A percentile compares a stretch with the other conserved stretches of the same genome.
These are phyloP conservation scores for Phaeophleospora eucalypticola DNA, from an alignment of 2,329 filamentous ascomycete species.

Conservation along the genomic window DNA sequence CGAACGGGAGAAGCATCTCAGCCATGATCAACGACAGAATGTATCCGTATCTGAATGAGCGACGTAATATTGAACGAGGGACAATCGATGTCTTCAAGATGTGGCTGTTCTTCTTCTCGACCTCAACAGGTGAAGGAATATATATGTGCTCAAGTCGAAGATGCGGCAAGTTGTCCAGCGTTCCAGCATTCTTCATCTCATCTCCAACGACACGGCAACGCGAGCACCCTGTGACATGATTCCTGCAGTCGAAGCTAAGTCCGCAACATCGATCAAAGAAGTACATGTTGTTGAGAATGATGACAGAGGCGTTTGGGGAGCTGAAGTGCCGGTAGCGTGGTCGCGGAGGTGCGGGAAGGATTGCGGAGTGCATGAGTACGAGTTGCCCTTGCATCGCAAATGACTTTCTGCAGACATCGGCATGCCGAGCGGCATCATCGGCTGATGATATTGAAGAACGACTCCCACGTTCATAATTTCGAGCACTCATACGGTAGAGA, in stretches of 20 bases:
- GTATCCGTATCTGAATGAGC: background rate
- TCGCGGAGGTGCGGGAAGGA: slow-evolving; percentile 3
- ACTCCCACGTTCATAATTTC: too few relatives aligned
- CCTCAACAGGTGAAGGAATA: background rate
- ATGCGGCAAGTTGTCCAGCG: background rate
- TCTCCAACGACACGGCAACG: background rate
- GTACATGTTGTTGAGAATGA: background rate
- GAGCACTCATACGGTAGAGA: too few relatives aligned
- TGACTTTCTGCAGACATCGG: slow-evolving; percentile 1
- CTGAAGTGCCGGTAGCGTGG: slow-evolving; percentile 1
- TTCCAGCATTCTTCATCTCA: background rate
- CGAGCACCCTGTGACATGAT: slow-evolving; percentile 3
- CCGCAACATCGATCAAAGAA: background rate
- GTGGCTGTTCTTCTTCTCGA: background rate
- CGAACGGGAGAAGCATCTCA: slow-evolving; percentile 3
- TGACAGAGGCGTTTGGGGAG: background rate
- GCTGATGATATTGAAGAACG: too few relatives aligned
- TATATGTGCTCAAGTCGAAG: background rate
- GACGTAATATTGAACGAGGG: background rate
- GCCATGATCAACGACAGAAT: slow-evolving; percentile 1
- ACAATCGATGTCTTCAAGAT: slow-evolving; percentile 3
- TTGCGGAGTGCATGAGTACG: slow-evolving; percentile 5
- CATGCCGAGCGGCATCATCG: slow-evolving; percentile 2
- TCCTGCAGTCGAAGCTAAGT: background rate
- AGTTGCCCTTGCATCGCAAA: slow-evolving; percentile 3